phyloP scores from a whole-genome alignment of 2,329 filamentous ascomycete genomes.

The Pseudocercospora fuligena region DNA sequence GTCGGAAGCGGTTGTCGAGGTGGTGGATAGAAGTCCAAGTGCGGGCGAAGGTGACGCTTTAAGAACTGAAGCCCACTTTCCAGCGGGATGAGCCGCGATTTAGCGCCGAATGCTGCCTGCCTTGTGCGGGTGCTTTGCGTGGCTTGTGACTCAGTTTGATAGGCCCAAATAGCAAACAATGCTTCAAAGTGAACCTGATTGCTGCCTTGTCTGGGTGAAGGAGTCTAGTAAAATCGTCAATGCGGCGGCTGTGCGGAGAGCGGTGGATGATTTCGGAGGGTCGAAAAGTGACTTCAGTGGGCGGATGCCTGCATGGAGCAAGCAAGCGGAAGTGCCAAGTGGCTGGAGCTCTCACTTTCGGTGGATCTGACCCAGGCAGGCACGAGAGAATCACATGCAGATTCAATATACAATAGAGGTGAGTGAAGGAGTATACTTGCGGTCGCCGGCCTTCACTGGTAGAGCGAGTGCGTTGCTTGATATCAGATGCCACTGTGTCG shows the following conservation, averaged over 20 bases:
- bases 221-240: neutral
- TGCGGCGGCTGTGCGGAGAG: neutral
- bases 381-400: neutral
- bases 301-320: neutral
- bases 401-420: neutral
- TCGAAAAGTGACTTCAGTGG: neutral
- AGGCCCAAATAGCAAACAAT: constrained; percentile 1
- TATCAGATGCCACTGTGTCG: neutral
- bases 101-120: constrained; percentile 4
- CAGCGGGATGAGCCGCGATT: neutral
- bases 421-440: neutral
- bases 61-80: neutral
- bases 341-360: no score
- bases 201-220: neutral
- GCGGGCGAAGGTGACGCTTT: neutral
- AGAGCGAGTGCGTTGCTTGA: neutral
- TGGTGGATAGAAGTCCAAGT: constrained; percentile 8
- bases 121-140: neutral
- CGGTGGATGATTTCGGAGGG: neutral
- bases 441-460: no score
- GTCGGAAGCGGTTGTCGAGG: constrained; percentile 6
- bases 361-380: neutral
- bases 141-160: neutral
- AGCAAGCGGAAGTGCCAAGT: no score
- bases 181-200: neutral